Evolutionary conservation across 148 eudicot genomes (phyloP).

Genomic region (Silene latifolia): DNA sequence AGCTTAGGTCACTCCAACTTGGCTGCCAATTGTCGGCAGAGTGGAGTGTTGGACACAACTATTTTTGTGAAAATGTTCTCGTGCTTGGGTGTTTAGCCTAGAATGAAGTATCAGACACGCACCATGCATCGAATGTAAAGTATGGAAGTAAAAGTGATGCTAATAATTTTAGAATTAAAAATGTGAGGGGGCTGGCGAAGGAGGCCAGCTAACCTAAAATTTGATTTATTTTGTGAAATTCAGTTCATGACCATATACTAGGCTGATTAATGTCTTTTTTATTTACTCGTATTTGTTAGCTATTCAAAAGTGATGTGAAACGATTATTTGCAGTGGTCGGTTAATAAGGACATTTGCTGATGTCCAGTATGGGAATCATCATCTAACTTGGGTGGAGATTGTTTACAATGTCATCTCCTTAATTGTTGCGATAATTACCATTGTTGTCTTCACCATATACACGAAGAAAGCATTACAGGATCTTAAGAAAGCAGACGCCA

Average conservation of each 20-base stretch:
- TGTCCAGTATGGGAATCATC: slow-evolving; percentile 71
- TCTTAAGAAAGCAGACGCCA: slow-evolving; percentile 44
- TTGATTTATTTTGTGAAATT: no score
- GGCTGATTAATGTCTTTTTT: neutral
- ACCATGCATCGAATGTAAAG: neutral
- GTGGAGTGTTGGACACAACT: no score
- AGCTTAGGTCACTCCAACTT: no score
- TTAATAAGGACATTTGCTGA: slow-evolving; percentile 82
- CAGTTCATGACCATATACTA: neutral
- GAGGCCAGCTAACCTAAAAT: neutral
- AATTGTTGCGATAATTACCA: slow-evolving; percentile 55
- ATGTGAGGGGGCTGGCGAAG: neutral
- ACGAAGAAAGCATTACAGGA: slow-evolving; percentile 65
- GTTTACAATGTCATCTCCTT: slow-evolving; percentile 77
- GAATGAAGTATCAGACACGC: no score
- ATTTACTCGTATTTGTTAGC: neutral
- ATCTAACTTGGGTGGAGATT: slow-evolving; percentile 74
- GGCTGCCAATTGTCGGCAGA: neutral
- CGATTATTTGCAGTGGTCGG: slow-evolving; percentile 62
- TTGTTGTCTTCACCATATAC: slow-evolving; percentile 67
- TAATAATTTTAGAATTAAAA: no score
- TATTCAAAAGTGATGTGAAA: neutral
- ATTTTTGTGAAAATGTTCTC: no score
- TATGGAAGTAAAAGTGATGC: neutral
- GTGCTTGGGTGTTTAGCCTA: no score